These are phyloP conservation scores for Agapanthus africanus DNA, from an alignment of 106 monocot genomes.

Conservation along the genomic window DNA sequence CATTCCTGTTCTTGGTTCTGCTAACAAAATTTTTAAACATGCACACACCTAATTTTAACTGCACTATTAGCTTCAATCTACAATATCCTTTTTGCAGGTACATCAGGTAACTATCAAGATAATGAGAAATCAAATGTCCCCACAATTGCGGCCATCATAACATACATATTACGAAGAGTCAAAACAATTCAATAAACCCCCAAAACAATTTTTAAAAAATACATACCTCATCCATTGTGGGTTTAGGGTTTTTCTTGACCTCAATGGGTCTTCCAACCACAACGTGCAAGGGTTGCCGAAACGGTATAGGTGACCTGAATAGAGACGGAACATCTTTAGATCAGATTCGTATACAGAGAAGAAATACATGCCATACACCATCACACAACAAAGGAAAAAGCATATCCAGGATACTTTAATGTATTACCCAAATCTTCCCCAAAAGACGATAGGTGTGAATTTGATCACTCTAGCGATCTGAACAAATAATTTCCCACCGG, in stretches of 20 bases:
- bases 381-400: too few species aligned
- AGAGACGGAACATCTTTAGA: too few species aligned
- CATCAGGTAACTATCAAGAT: too few species aligned
- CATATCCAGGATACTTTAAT: neutral
- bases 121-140: too few species aligned
- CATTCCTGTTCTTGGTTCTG: too few species aligned
- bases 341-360: neutral
- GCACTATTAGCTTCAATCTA: too few species aligned
- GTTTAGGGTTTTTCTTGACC: slow-evolving; percentile 53
- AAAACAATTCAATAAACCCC: neutral
- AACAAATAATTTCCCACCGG: slow-evolving; percentile 44
- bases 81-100: too few species aligned
- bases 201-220: neutral
- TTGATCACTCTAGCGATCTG: slow-evolving; percentile 29
- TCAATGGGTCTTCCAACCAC: slow-evolving; percentile 85
- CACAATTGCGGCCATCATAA: too few species aligned
- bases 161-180: too few species aligned
- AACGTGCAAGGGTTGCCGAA: slow-evolving; percentile 72
- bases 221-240: slow-evolving; percentile 72
- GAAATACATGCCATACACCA: too few species aligned
- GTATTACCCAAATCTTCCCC: slow-evolving; percentile 26
- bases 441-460: slow-evolving; percentile 10
- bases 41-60: too few species aligned
- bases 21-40: too few species aligned
- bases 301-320: slow-evolving; percentile 76